Percentiles rank a stretch among this genome's conserved stretches.
Conservation (phyloP, 495 filamentous ascomycete species). For the Daldinia bambusicola region DNA sequence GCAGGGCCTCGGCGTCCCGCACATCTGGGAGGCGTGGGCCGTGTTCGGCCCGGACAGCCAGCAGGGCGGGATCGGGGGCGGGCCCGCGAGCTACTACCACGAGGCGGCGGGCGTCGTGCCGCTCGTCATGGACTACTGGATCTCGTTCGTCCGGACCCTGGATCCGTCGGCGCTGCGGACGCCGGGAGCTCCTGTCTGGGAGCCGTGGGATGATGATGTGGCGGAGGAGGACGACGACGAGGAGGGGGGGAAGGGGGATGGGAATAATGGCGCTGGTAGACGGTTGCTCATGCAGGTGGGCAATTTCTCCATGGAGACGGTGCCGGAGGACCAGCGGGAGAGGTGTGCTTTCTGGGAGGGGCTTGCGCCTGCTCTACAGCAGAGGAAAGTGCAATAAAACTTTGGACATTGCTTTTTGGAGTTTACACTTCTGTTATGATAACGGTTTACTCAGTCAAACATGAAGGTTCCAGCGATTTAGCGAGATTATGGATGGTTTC, state of each 20-base stretch:
- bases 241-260: neutral
- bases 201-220: constrained; percentile 45
- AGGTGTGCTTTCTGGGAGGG: constrained; percentile 65
- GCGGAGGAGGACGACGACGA: neutral
- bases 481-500: too few species aligned
- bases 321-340: constrained; percentile 46
- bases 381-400: constrained; percentile 21
- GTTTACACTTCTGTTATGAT: neutral
- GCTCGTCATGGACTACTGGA: constrained; percentile 52
- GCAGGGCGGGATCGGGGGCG: constrained; percentile 14
- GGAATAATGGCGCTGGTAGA: neutral
- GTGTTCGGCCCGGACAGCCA: constrained; percentile 57
- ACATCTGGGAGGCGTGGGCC: constrained; percentile 54
- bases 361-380: constrained; percentile 53
- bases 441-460: neutral
- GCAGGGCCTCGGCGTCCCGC: constrained; percentile 46
- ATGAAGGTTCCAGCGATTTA: neutral
- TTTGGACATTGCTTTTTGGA: neutral
- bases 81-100: constrained; percentile 46
- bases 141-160: constrained; percentile 53
- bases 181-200: constrained; percentile 48
- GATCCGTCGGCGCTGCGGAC: constrained; percentile 49
- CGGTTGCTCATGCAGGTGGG: constrained; percentile 51
- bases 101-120: constrained; percentile 32
- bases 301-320: constrained; percentile 49